Conservation (phyloP, 2,329 filamentous ascomycete species). For the Aspergillus sp. region DNA sequence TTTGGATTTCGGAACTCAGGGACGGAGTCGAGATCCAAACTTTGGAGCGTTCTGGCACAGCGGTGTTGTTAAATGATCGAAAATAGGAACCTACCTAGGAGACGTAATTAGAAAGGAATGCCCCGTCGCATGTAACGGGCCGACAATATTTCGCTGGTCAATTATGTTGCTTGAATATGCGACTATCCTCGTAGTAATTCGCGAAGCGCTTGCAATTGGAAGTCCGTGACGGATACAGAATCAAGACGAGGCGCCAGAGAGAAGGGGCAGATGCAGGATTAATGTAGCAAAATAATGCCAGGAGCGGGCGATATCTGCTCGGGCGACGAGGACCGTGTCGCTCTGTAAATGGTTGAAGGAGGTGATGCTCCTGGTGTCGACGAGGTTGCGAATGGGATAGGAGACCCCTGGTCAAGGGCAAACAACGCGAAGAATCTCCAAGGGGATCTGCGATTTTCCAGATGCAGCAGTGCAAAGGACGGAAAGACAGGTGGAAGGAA, state of each 20-base stretch:
- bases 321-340: neutral
- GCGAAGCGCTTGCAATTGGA: neutral
- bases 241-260: neutral
- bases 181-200: neutral
- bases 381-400: neutral
- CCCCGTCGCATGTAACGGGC: neutral
- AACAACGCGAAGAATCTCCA: neutral
- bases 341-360: neutral
- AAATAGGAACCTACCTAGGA: neutral
- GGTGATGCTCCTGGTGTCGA: neutral
- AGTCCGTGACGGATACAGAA: neutral
- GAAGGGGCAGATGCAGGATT: neutral
- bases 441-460: neutral
- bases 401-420: slow-evolving; percentile 9
- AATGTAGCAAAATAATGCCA: neutral
- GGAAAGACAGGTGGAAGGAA: neutral
- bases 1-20: too few species aligned
- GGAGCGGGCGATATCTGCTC: neutral
- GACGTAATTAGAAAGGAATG: neutral
- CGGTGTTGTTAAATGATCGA: neutral
- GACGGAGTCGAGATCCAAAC: neutral
- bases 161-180: neutral
- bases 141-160: neutral
- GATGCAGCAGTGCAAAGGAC: neutral
- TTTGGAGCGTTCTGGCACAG: neutral